Percentiles rank a stretch among this genome's conserved stretches.
These are phyloP conservation scores for Bacidia rubella DNA, from an alignment of 495 filamentous ascomycete genomes.

Conservation along the genomic window DNA sequence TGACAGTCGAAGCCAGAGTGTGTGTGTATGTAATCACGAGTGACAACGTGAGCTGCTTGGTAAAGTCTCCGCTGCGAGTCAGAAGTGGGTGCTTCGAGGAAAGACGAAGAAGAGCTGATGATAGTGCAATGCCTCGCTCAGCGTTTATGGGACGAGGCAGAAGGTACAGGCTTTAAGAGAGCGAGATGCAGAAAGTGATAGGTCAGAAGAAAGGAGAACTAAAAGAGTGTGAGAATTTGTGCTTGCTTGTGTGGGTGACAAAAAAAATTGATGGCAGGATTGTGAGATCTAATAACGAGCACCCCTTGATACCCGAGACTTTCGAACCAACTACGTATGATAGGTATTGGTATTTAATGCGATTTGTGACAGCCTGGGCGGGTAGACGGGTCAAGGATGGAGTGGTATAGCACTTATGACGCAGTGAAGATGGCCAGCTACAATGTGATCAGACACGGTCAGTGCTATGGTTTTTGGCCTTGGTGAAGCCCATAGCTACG, in stretches of 20 bases:
- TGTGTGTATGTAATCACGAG: constrained; percentile 2
- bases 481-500: not conserved
- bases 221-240: not conserved
- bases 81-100: not conserved
- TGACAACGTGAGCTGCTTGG: not conserved
- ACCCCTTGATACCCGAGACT: constrained; percentile 6
- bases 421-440: not conserved
- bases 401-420: not conserved
- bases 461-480: too few relatives aligned
- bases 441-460: not conserved
- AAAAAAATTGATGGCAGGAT: not conserved
- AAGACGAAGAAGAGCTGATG: not conserved
- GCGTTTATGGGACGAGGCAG: not conserved
- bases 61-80: constrained; percentile 7
- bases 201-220: not conserved
- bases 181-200: not conserved
- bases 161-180: not conserved
- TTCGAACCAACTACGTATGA: not conserved
- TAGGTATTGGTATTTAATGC: not conserved
- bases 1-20: not conserved
- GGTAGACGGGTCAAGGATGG: not conserved
- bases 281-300: not conserved
- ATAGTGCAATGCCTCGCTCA: not conserved
- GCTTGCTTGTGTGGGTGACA: not conserved
- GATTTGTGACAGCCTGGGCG: constrained; percentile 2